Base-by-base conservation (phyloP, 768 basidiomycete species). In the Calocera cornea region DNA sequence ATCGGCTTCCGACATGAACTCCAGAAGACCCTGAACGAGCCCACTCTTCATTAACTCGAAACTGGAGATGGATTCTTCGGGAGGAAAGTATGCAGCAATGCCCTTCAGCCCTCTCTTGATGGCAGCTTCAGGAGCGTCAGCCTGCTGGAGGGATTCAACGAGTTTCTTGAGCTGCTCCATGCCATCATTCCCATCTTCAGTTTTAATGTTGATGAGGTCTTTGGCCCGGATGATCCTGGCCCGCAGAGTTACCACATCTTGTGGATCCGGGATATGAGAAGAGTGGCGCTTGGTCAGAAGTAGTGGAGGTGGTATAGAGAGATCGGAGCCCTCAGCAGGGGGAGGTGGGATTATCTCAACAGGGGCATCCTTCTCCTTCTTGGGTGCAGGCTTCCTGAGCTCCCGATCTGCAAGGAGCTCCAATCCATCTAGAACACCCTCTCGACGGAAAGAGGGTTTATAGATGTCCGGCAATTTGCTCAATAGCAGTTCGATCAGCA, bases 381-480 rank as follows among this genome's bases (percentile, higher is more conserved):
- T 86, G 88, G 7, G 80, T n/a, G 44, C 64, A 10, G 67, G 68
- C 17, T 85, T 80, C 2, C 82, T 79, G 38, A 95, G 79, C 8
- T 82, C 74, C 64, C 87, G 83, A 14, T 81, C 81, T 7, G 92
- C 88, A 33, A 95, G 78, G 10, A 79, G 75, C 71, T 94, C 93
- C 40, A 99, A 86, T 75, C 98, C 97, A 76, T 97, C 90, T 76
- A 97, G 87, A 33, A 98, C 97, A 10, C 97, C 97, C 78, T 99
- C 95, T 33, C 95, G 83, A 24, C 91, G 86, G 82, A 98, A 93
- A 0, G 88, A 86, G 19, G 92, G 89, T 73, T 86, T 87, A 77
- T 97, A 98, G 65, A 92, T 83, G 14, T 85, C 79, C 10, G 92
- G 88, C 49, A 93, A 82, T 76, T 97, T 98, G 73, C 79, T 81